A percentile compares a stretch with the other conserved stretches of the same genome.
phyloP scores from a whole-genome alignment of 2,329 filamentous ascomycete species.

The Colletotrichum tropicale region DNA sequence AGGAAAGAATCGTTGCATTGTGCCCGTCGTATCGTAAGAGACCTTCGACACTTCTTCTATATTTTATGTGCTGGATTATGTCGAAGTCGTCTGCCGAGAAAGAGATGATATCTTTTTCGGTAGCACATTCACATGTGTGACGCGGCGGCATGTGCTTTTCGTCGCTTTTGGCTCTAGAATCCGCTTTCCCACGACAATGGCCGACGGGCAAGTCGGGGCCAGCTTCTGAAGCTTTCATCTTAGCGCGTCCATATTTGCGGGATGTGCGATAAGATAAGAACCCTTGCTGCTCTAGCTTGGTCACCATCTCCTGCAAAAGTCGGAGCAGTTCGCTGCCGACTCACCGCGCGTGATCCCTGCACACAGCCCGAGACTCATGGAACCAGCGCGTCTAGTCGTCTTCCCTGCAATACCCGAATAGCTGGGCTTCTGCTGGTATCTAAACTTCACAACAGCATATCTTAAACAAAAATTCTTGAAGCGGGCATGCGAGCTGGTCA shows the following conservation, averaged over 20 bases:
- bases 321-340: conserved; percentile 3
- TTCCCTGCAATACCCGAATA: not conserved
- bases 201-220: not conserved
- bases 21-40: not conserved
- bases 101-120: not conserved
- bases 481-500: not conserved
- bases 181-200: not conserved
- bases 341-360: conserved; percentile 2
- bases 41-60: not conserved
- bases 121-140: conserved; percentile 1
- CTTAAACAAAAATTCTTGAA: not conserved
- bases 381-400: not conserved
- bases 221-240: not conserved
- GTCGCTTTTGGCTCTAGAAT: not conserved
- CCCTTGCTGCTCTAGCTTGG: not conserved
- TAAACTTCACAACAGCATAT: not conserved
- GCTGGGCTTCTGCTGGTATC: not conserved
- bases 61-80: not conserved
- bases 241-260: not conserved
- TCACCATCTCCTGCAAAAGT: not conserved
- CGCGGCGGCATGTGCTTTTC: not conserved
- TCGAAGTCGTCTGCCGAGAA: not conserved
- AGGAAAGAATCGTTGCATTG: not conserved
- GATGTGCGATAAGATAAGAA: conserved; percentile 10
- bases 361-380: not conserved